Evolutionary conservation across 208 protist genomes (phyloP), one percentile per base, ranked within the genome.

Genomic region (Phytomonas sp.): DNA sequence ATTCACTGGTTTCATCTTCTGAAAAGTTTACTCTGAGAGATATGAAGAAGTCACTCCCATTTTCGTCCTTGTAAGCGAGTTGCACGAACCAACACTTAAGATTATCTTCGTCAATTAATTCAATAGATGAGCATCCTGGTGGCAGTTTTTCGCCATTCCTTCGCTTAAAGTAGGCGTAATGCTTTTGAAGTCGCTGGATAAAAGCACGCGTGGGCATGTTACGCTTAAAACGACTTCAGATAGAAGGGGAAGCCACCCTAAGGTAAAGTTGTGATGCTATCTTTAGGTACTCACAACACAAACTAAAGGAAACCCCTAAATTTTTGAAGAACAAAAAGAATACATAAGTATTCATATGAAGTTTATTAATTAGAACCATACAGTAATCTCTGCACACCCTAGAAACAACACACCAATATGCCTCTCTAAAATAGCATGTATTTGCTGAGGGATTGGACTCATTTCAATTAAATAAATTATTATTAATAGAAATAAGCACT

Each of bases 81-180:
- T 89, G 82, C 51, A 95, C 80, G 53, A 88, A 92, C 87, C 89
- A 95, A 31, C 77, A 83, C 13, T 76, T 82, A 30, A 95, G 40
- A 65, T 95, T 83, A 56, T 92, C 89, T 30, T 92, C 86, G 76
- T 94, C 89, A 60, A 72, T 26, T 68, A 46, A 33, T 29, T 68
- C 29, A 60, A 67, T 31, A 30, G 31, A 59, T 69, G 59, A 60
- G 29, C 60, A 71, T 28, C 60, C 66, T 30, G 60, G 9, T 17
- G 73, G 61, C 0, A 68, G 30, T 64, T 70, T 15, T 23, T 46
- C 29, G 28, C 68, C 72, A 53, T 71, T 60, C 30, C 74, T 66
- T 15, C 77, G 77, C 66, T 82, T 79, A 60, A 89, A 82, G 62
- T 88, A 68, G 36, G 69, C 51, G 59, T 77, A 93, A 4, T 89